phyloP scores from a whole-genome alignment of 495 filamentous ascomycete species.

The Aspergillus carlsbadensis region DNA sequence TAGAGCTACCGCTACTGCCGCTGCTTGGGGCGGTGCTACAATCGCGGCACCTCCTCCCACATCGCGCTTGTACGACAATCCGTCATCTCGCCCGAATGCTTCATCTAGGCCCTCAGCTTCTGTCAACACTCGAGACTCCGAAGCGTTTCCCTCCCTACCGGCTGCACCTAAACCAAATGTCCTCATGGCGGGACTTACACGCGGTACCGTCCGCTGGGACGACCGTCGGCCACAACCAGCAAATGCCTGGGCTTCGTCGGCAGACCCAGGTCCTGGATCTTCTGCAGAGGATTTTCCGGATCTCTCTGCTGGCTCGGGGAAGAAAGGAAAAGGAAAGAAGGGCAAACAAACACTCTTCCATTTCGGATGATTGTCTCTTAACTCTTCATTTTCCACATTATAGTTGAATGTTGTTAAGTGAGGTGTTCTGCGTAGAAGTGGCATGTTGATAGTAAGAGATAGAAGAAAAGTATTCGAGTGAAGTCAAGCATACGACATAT shows the following conservation, averaged over 20 bases:
- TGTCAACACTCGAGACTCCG: constrained; percentile 30
- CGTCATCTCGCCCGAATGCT: constrained; percentile 24
- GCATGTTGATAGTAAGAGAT: neutral
- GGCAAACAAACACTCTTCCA: constrained; percentile 76
- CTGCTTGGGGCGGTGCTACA: constrained; percentile 50
- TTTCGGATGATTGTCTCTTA: constrained; percentile 39
- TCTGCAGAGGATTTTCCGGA: constrained; percentile 36
- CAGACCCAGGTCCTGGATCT: constrained; percentile 10
- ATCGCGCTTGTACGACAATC: constrained; percentile 30
- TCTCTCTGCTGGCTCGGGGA: constrained; percentile 42
- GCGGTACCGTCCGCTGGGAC: constrained; percentile 68
- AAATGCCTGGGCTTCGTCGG: constrained; percentile 48
- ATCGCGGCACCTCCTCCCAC: constrained; percentile 30
- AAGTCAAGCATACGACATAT: neutral
- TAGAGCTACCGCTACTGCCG: constrained; percentile 25
- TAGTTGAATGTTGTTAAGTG: neutral
- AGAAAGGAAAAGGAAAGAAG: constrained; percentile 74
- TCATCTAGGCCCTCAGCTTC: constrained; percentile 25
- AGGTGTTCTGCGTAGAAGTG: constrained; percentile 5
- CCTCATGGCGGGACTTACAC: constrained; percentile 76
- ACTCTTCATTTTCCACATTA: neutral
- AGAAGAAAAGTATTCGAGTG: neutral
- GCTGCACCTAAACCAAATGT: constrained; percentile 74
- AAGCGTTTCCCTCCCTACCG: constrained; percentile 79
- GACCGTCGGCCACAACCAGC: constrained; percentile 38